Conservation (phyloP, 208 protist genomes). For the Trypanosoma theileri region DNA sequence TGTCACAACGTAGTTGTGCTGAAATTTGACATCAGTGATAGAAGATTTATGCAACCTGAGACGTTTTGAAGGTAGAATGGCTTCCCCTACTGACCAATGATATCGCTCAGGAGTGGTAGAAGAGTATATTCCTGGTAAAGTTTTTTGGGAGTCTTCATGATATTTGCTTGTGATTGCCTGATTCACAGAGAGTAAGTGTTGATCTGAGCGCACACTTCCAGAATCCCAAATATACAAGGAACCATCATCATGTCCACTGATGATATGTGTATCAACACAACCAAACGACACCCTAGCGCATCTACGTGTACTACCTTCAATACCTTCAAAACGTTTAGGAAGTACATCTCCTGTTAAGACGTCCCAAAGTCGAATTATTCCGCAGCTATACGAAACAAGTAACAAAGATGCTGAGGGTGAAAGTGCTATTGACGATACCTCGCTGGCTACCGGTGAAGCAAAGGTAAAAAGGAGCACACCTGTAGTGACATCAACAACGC, state of each 20-base stretch:
- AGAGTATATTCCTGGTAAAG: slow-evolving; percentile 12
- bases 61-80: slow-evolving; percentile 30
- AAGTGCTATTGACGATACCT: slow-evolving; percentile 69
- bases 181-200: neutral
- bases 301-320: slow-evolving; percentile 62
- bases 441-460: slow-evolving; percentile 56
- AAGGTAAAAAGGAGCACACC: slow-evolving; percentile 69
- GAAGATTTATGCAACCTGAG: slow-evolving; percentile 50
- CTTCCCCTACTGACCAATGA: slow-evolving; percentile 25
- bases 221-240: slow-evolving; percentile 76
- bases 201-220: slow-evolving; percentile 1
- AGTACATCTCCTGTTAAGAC: slow-evolving; percentile 57
- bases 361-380: slow-evolving; percentile 77
- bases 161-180: neutral
- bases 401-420: slow-evolving; percentile 75
- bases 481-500: slow-evolving; percentile 74
- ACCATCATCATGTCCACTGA: slow-evolving; percentile 68
- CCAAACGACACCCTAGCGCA: slow-evolving; percentile 58
- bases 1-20: slow-evolving; percentile 64
- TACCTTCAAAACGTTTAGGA: slow-evolving; percentile 50
- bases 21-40: slow-evolving; percentile 67
- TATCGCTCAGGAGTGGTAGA: slow-evolving; percentile 7
- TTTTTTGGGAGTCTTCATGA: neutral
- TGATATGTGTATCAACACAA: slow-evolving; percentile 54
- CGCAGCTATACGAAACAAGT: slow-evolving; percentile 67